A percentile compares a stretch with the other conserved stretches of the same genome.
phyloP scores from a whole-genome alignment of 23 red algal species.

The Gracilaria domingensis region DNA sequence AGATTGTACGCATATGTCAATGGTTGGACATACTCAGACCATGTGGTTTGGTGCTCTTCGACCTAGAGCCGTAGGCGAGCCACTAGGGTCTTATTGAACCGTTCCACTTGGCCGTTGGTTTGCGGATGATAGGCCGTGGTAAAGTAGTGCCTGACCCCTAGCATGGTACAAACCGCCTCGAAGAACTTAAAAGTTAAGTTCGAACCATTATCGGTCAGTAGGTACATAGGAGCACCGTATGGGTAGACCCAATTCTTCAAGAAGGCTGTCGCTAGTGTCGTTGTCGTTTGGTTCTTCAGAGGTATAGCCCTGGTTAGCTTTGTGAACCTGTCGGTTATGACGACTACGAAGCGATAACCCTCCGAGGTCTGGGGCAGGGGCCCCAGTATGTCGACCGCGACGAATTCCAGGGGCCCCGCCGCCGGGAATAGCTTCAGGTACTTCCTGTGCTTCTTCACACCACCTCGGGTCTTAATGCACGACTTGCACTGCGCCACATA shows the following conservation, averaged over 20 bases:
- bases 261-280: not conserved
- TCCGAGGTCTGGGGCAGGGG: constrained; percentile 3
- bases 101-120: too few species aligned
- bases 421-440: constrained; percentile 33
- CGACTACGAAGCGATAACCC: constrained; percentile 8
- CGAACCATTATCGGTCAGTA: not conserved
- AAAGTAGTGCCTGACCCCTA: not conserved
- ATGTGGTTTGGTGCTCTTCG: too few species aligned
- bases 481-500: constrained; percentile 10
- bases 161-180: not conserved
- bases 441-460: too few species aligned
- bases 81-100: too few species aligned
- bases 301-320: constrained; percentile 39
- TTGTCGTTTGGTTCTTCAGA: not conserved
- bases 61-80: too few species aligned
- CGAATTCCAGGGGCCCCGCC: constrained; percentile 5
- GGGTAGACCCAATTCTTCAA: not conserved
- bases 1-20: constrained; percentile 2
- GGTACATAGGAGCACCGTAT: not conserved
- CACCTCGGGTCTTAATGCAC: constrained; percentile 3
- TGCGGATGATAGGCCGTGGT: too few species aligned
- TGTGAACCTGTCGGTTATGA: constrained; percentile 36
- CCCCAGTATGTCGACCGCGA: constrained; percentile 47
- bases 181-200: not conserved
- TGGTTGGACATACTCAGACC: too few species aligned